Evolutionary conservation across 1,139 yeast genomes (phyloP), one percentile per base, ranked within the genome.

Genomic region (Candida sp.): DNA sequence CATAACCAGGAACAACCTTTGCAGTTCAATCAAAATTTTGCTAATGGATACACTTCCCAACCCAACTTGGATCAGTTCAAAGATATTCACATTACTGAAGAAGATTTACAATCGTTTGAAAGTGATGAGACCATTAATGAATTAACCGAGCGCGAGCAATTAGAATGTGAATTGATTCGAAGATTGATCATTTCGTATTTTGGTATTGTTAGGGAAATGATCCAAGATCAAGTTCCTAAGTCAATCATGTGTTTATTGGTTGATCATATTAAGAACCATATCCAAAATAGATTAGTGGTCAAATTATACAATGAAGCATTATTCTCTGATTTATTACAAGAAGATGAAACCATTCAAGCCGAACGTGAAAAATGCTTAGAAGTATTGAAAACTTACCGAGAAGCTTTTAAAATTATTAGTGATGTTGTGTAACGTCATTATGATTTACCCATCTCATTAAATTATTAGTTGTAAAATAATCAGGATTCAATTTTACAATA

Each of bases 161-260:
- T 95, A 48, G 99, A 95, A 67, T 90, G 97, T 63, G 99, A 93
- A 63, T 77, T 95, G 51, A 95, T 95, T 56, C 81, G 95, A 54
- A 78, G 97, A 55, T 75, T 95, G 56, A 93, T 95, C 49, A 79
- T 86, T 15, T 90, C 97, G 0, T 95, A 95, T 64, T 95, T 95
- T 60, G 81, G 87, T 22, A 91, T 95, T 54, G 88, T 95, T 22
- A 79, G 98, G 49, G 97, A 95, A 67, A 87, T 91, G 74, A 84
- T 95, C 47, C 95, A 90, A 63, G 99, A 95, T 66, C 99, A 91
- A 68, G 96, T 95, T 40, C 99, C 99, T 39, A 95, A 95, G 63
- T 95, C 96, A 9, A 87, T 93, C 54, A 95, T 95, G 99, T 95
- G 97, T 58, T 70, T 93, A 46, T 75, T 95, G 55, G 99, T 95